Evolutionary conservation across 495 filamentous ascomycete species (phyloP).

Genomic region (Trichoderma parareesei): DNA sequence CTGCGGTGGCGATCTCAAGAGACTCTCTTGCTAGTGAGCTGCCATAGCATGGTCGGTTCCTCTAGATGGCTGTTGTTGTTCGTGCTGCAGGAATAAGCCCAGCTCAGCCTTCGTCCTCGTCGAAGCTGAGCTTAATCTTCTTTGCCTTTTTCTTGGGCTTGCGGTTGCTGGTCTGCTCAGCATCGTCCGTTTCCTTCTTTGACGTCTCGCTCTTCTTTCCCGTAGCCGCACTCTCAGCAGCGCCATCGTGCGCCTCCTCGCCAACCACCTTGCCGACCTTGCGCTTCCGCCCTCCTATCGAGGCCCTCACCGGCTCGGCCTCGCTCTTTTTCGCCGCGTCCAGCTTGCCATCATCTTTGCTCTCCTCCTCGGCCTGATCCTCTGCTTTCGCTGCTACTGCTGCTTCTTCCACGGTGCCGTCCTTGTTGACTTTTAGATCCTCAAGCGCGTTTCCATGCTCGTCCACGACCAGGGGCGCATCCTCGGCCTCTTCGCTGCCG

Average conservation of each 20-base stretch:
- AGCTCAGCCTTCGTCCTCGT: constrained; percentile 35
- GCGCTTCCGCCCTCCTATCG: constrained; percentile 41
- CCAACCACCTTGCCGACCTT: constrained; percentile 42
- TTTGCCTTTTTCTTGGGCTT: constrained; percentile 41
- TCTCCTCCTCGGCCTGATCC: too few relatives aligned
- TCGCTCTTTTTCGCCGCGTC: constrained; percentile 16
- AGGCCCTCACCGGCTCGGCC: constrained; percentile 24
- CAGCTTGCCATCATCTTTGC: constrained; percentile 11
- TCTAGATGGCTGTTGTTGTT: neutral
- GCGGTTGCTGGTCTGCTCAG: constrained; percentile 14
- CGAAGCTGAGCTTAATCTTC: constrained; percentile 54
- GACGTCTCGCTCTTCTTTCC: constrained; percentile 12
- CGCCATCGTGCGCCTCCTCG: constrained; percentile 22
- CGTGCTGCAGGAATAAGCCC: neutral
- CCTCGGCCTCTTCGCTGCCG: constrained; percentile 41
- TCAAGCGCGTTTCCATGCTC: constrained; percentile 35
- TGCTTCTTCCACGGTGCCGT: constrained; percentile 26
- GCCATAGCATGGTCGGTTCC: too few relatives aligned
- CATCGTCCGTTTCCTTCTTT: constrained; percentile 13
- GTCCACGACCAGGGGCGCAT: constrained; percentile 39
- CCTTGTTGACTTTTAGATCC: constrained; percentile 27
- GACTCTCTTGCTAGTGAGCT: too few relatives aligned
- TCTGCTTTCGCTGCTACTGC: neutral
- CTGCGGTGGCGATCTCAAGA: too few relatives aligned
- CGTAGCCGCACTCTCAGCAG: constrained; percentile 17